Percentiles rank a stretch among this genome's conserved stretches.
Conservation (phyloP, 2,329 filamentous ascomycete genomes). For the Septoria linicola region DNA sequence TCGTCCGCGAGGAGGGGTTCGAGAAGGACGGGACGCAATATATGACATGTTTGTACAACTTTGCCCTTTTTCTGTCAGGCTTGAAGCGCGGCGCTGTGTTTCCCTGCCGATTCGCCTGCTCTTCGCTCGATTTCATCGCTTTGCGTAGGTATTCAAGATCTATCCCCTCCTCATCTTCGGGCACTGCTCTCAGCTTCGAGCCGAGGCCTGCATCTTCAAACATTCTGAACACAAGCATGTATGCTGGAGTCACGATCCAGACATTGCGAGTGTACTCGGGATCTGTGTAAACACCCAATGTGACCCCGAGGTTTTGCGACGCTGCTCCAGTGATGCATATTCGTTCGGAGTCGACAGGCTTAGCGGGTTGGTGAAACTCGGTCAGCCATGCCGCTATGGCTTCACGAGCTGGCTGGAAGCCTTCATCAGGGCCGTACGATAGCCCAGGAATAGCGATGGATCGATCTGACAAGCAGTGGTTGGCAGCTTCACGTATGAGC, state of each 20-base stretch:
- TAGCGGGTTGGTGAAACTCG: slow-evolving; percentile 54
- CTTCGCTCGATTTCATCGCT: slow-evolving; percentile 53
- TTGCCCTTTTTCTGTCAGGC: slow-evolving; percentile 59
- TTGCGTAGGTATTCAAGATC: slow-evolving; percentile 62
- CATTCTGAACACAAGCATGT: slow-evolving; percentile 80
- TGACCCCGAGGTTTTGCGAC: slow-evolving; percentile 74
- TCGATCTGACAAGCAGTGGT: slow-evolving; percentile 61
- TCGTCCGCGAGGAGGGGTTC: slow-evolving; percentile 83
- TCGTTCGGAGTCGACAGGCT: slow-evolving; percentile 53
- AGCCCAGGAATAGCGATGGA: slow-evolving; percentile 62
- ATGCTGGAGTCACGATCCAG: slow-evolving; percentile 80
- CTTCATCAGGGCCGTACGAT: slow-evolving; percentile 75
- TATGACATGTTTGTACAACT: slow-evolving; percentile 79
- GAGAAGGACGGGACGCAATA: slow-evolving; percentile 86
- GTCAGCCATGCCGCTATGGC: slow-evolving; percentile 70
- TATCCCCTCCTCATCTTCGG: slow-evolving; percentile 75
- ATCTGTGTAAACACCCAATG: slow-evolving; percentile 79
- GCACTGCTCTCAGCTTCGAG: slow-evolving; percentile 64
- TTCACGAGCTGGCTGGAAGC: slow-evolving; percentile 67
- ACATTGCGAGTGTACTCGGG: slow-evolving; percentile 70
- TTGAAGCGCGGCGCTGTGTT: slow-evolving; percentile 46
- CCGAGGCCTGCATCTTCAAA: slow-evolving; percentile 78
- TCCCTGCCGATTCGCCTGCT: slow-evolving; percentile 31
- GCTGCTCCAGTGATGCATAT: slow-evolving; percentile 84
- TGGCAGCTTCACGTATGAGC: slow-evolving; percentile 61